Conservation (phyloP, 306 rosid genomes). For the Parietaria judaica region DNA sequence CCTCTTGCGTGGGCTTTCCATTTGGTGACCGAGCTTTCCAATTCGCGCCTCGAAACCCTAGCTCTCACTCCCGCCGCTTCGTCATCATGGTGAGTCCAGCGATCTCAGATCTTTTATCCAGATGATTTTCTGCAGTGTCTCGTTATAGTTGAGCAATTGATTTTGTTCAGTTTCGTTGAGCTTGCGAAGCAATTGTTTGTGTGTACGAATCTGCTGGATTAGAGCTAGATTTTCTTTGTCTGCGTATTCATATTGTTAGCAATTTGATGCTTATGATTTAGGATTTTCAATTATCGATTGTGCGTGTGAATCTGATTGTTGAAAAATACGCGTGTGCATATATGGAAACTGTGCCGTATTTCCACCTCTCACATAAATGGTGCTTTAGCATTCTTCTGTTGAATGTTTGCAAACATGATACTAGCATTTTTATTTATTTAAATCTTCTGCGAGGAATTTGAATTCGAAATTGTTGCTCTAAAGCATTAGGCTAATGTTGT, state of each 20-base stretch:
- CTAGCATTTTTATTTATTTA: too few species aligned
- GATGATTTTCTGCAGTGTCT: not conserved
- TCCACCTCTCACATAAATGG: too few species aligned
- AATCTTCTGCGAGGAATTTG: too few species aligned
- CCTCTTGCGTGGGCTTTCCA: not conserved
- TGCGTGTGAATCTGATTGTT: not conserved
- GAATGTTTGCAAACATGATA: too few species aligned
- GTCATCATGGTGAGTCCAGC: constrained; percentile 28
- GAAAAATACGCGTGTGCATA: not conserved
- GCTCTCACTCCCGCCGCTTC: constrained; percentile 6
- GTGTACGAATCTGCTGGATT: not conserved
- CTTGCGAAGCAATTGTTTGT: not conserved
- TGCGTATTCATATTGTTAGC: not conserved
- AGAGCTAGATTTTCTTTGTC: not conserved
- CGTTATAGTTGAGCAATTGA: not conserved
- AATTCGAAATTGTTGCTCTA: too few species aligned
- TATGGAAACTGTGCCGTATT: too few species aligned
- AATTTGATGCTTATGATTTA: not conserved
- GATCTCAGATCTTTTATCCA: not conserved
- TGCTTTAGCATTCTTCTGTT: too few species aligned
- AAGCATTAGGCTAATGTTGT: too few species aligned
- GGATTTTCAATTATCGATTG: not conserved
- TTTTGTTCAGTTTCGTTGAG: not conserved
- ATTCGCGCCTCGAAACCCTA: not conserved
- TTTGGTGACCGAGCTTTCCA: not conserved